These are phyloP conservation scores for Lathyrus aphaca DNA, from an alignment of 306 rosid genomes.

Conservation along the genomic window DNA sequence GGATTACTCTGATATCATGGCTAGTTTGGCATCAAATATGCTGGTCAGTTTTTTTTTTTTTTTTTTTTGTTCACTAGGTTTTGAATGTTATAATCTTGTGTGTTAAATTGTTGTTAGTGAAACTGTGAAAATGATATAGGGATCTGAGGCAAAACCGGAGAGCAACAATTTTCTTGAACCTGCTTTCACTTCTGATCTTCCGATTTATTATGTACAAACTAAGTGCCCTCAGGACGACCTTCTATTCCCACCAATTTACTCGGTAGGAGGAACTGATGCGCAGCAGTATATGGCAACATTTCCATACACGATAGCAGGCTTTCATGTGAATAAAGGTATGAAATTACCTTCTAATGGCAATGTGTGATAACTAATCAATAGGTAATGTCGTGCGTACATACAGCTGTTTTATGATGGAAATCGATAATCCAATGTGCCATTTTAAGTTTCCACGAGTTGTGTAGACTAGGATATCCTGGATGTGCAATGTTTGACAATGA, in stretches of 20 bases:
- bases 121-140: conserved; percentile 56
- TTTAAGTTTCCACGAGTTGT: not conserved
- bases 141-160: conserved; percentile 52
- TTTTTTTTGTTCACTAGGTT: not conserved
- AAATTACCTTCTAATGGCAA: conserved; percentile 22
- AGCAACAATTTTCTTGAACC: conserved; percentile 58
- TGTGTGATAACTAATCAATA: not conserved
- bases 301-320: conserved; percentile 31
- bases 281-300: conserved; percentile 50
- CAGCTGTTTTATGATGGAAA: not conserved
- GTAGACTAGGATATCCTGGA: not conserved
- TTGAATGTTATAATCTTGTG: not conserved
- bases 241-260: conserved; percentile 39
- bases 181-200: conserved; percentile 57
- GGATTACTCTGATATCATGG: conserved; percentile 42
- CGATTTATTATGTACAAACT: conserved; percentile 57
- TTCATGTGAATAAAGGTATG: conserved; percentile 50
- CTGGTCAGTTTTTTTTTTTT: conserved; percentile 55
- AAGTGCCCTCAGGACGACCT: conserved; percentile 49
- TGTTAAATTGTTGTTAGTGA: conserved; percentile 13
- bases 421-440: not conserved
- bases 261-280: not conserved
- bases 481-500: not conserved
- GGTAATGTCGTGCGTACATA: not conserved
- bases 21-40: conserved; percentile 50